Evolutionary conservation across 139 green algal genomes (phyloP).

Genomic region (Chlorella sp.): DNA sequence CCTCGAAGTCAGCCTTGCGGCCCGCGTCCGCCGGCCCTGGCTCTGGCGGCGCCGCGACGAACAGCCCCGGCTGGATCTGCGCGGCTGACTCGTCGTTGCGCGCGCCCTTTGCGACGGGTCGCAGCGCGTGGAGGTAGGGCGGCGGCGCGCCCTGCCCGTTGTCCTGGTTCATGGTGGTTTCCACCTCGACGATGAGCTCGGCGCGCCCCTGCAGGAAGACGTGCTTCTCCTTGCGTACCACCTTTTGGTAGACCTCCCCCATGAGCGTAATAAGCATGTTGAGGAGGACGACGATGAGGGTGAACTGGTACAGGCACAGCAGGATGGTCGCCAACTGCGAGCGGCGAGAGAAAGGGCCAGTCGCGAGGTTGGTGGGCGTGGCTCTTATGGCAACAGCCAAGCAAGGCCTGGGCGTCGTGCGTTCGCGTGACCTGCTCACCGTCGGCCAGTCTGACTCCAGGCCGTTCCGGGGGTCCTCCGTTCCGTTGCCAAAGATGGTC

Average conservation of each 20-base stretch:
- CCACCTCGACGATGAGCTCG: conserved; percentile 29
- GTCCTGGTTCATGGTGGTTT: conserved; percentile 9
- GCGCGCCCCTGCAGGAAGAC: conserved; percentile 27
- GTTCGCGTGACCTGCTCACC: background rate
- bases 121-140: conserved; percentile 23
- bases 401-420: background rate
- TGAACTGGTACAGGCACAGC: conserved; percentile 33
- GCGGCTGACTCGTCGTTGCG: background rate
- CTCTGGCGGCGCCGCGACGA: no score
- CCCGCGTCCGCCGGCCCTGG: no score
- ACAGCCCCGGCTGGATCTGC: no score
- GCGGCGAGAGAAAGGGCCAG: background rate
- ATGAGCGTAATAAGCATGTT: conserved; percentile 48
- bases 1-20: no score
- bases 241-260: conserved; percentile 25
- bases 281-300: conserved; percentile 30
- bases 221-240: conserved; percentile 17
- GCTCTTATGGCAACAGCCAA: background rate
- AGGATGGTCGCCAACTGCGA: conserved; percentile 25
- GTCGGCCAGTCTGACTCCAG: conserved; percentile 4
- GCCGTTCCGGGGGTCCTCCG: conserved; percentile 7
- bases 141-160: background rate
- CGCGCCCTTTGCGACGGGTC: conserved; percentile 14
- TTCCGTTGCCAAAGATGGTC: conserved; percentile 3
- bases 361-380: background rate